Evolutionary conservation across 176 grass and related monocot genomes (phyloP).

Genomic region (Avena atlantica): DNA sequence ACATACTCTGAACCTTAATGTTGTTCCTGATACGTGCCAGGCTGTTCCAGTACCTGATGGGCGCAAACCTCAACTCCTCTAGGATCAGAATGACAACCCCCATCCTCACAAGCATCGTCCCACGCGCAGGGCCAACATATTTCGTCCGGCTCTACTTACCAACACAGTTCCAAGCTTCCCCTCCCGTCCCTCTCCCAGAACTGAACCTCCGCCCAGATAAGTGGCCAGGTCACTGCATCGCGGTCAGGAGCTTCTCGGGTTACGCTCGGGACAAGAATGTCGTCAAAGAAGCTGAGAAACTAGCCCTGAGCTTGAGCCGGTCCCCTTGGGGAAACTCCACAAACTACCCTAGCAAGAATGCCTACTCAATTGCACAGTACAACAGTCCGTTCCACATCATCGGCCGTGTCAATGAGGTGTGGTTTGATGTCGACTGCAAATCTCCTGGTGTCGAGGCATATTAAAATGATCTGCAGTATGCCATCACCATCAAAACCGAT

Average conservation of each 20-base stretch:
- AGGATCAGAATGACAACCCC: conserved; percentile 88
- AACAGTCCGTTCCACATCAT: conserved; percentile 67
- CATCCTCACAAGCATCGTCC: conserved; percentile 71
- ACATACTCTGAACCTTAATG: background rate
- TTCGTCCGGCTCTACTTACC: conserved; percentile 71
- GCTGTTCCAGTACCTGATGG: conserved; percentile 88
- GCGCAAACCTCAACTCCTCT: conserved; percentile 85
- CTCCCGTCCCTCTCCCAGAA: conserved; percentile 78
- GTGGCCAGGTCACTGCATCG: conserved; percentile 78
- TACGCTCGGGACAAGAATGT: conserved; percentile 71
- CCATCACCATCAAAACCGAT: background rate
- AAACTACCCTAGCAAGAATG: conserved; percentile 47
- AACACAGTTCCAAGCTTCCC: conserved; percentile 73
- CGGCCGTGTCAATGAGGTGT: conserved; percentile 83
- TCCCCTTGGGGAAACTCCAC: conserved; percentile 72
- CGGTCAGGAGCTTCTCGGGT: conserved; percentile 69
- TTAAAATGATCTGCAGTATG: conserved; percentile 42
- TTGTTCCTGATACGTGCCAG: conserved; percentile 41
- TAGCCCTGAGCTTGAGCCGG: conserved; percentile 65
- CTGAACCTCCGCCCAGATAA: conserved; percentile 69
- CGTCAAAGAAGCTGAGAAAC: conserved; percentile 79
- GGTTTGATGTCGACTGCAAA: conserved; percentile 70
- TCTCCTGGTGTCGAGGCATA: conserved; percentile 54
- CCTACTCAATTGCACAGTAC: conserved; percentile 89
- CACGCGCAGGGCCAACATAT: conserved; percentile 66